Evolutionary conservation across 1,139 yeast species (phyloP), one percentile per base, ranked within the genome.

Genomic region (Martiniozyma asiatica): DNA sequence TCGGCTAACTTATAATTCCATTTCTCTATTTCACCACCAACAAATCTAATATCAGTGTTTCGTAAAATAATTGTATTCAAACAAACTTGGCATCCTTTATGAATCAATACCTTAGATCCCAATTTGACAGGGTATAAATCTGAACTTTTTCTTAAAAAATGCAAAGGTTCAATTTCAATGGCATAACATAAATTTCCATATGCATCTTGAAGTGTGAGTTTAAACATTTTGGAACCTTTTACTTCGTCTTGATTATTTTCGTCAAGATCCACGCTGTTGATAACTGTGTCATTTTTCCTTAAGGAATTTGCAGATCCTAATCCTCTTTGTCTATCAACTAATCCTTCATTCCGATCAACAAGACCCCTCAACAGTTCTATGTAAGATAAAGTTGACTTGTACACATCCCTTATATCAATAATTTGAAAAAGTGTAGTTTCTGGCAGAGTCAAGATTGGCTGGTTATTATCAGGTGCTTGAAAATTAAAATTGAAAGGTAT

Each of bases 151-250:
- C 49, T 24, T 6, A 47, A 30, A 25, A 49, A 42, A 3, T 43
- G 29, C 20, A 58, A 44, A 14, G 53, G 54, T 28, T 55, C 58
- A 8, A 48, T 30, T 30, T 59, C 62, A 17, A 57, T 44, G 0
- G 59, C 67, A 38, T 45, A 60, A 27, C 52, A 53, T 5, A 58
- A 35, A 24, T 49, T 48, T 2, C 61, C 63, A 15, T 38, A 37
- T 18, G 52, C 44, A 33, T 55, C 63, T 37, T 61, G 65, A 21
- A 63, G 34, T 0, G 60, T 54, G 6, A 63, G 36, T 27, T 58
- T 60, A 35, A 42, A 59, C 6, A 55, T 39, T 3, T 31, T 26
- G 11, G 36, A 38, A 12, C 37, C 35, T 4, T 14, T 18, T 7
- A 14, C 14, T 11, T 11, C 13, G 8, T 22, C 25, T 4, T 46